Conservation (phyloP, 2,329 filamentous ascomycete species). For the Trichoderma polysporum region DNA sequence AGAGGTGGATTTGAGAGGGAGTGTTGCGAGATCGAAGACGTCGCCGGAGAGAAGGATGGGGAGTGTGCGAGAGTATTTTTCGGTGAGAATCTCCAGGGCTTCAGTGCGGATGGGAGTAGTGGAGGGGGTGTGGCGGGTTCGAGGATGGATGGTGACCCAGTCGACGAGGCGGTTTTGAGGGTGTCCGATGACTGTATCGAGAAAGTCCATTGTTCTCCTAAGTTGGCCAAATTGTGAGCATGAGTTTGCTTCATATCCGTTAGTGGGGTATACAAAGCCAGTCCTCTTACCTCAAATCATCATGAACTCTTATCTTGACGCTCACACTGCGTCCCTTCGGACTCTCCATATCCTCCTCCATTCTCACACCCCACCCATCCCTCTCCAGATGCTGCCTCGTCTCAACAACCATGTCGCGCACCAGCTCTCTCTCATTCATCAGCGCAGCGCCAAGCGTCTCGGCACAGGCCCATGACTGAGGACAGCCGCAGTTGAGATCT, state of each 20-base stretch:
- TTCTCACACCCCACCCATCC: conserved; percentile 54
- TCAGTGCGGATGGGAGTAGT: conserved; percentile 61
- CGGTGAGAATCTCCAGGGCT: conserved; percentile 56
- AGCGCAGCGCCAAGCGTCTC: conserved; percentile 67
- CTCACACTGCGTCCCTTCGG: conserved; percentile 58
- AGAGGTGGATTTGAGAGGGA: conserved; percentile 43
- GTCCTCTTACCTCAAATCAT: conserved; percentile 52
- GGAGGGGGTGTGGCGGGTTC: conserved; percentile 61
- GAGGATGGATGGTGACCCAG: conserved; percentile 69
- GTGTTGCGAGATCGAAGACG: conserved; percentile 56
- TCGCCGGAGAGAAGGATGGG: conserved; percentile 70
- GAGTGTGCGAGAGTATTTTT: conserved; percentile 52
- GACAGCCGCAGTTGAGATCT: conserved; percentile 72
- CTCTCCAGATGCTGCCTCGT: conserved; percentile 51
- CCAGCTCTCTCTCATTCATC: conserved; percentile 63
- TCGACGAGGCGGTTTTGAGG: conserved; percentile 55
- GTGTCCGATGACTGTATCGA: conserved; percentile 60
- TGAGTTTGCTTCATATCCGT: background rate
- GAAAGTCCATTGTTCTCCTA: conserved; percentile 59
- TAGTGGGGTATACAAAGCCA: background rate
- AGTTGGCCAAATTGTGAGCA: background rate
- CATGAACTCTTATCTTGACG: conserved; percentile 69
- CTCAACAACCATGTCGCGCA: conserved; percentile 63
- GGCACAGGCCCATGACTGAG: conserved; percentile 70
- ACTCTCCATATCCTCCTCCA: conserved; percentile 43